These are phyloP conservation scores for Polytolypa hystricis DNA, from an alignment of 2,329 filamentous ascomycete species.

Conservation along the genomic window DNA sequence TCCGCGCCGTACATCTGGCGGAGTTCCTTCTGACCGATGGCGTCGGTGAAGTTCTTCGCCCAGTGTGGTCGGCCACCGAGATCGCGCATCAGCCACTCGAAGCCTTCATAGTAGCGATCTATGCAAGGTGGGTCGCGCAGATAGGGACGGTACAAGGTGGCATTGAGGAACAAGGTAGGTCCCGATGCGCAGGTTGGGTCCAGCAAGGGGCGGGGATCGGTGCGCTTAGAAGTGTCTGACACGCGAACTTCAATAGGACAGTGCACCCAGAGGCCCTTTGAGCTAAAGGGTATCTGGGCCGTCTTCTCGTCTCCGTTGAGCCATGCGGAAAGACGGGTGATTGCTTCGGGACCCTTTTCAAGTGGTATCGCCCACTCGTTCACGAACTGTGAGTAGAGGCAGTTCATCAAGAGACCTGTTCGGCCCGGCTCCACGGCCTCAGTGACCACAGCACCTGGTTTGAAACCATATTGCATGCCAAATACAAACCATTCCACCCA, in stretches of 20 bases:
- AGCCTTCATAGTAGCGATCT: constrained; percentile 72
- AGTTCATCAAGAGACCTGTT: constrained; percentile 85
- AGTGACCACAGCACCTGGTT: constrained; percentile 50
- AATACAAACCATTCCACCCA: constrained; percentile 95
- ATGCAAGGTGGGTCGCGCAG: constrained; percentile 63
- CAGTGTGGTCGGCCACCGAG: constrained; percentile 75
- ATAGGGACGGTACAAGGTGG: constrained; percentile 79
- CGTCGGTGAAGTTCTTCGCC: constrained; percentile 76
- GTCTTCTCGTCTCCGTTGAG: constrained; percentile 61
- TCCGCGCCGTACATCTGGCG: constrained; percentile 57
- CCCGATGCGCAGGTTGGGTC: constrained; percentile 59
- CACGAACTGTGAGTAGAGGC: constrained; percentile 94
- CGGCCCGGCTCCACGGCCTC: constrained; percentile 71
- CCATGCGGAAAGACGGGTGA: constrained; percentile 76
- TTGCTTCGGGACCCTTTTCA: constrained; percentile 72
- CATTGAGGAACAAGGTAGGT: constrained; percentile 79
- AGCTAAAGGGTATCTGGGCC: constrained; percentile 67
- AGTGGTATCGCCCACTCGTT: constrained; percentile 96
- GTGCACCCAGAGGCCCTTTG: constrained; percentile 70
- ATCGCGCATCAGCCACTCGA: constrained; percentile 83
- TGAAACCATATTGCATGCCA: constrained; percentile 93
- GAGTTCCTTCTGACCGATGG: constrained; percentile 47
- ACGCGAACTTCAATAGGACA: constrained; percentile 89
- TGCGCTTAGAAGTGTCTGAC: constrained; percentile 50
- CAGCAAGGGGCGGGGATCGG: constrained; percentile 50